Base-by-base conservation (phyloP, 495 filamentous ascomycete genomes). In the Neurospora sp. region DNA sequence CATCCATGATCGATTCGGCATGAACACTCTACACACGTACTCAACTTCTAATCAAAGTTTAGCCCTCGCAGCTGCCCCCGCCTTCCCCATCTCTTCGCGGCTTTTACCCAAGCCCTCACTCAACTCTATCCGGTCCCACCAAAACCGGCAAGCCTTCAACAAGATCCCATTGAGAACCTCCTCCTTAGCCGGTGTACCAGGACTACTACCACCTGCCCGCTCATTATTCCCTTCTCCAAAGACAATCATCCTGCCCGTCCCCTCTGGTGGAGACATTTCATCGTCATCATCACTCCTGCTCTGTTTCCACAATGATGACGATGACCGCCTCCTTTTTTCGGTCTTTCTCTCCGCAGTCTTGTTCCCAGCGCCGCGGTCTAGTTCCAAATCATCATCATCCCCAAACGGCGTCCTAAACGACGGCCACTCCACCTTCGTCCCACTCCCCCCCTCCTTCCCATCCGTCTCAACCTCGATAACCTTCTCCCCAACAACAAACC, bases 141-240 rank as follows among this genome's bases (percentile, higher is more conserved):
- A 92, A 73, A 89, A 92, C 38, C 80, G 73, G 70, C 86, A 89
- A 75, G 89, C 83, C 72, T 81, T 78, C 41, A 74, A 80, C 70
- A 85, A 84, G 74, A 85, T 84, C 6, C 78, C 81, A 69, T 78
- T 87, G 80, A 80, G 73, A 75, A 53, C 68, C 40, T 80, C 78
- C 40, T 84, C 78, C 74, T 85, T 76, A 0, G 83, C 88, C 18
- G 86, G 79, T 2, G 79, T 77, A 0, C 87, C 88, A 11, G 69
- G 74, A 7, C 77, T 71, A 7, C 68, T 75, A 14, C 83, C 83
- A 2, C 85, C 86, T 14, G 81, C 82, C 8, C 85, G 75, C 78
- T 91, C 89, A 71, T 91, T 85, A 78, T 91, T 91, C 3, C 86
- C 89, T 71, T 88, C 81, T 18, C 90, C 89, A 78, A 92, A 90